Evolutionary conservation across 306 rosid species (phyloP).

Genomic region (Styphnolobium japonicum): DNA sequence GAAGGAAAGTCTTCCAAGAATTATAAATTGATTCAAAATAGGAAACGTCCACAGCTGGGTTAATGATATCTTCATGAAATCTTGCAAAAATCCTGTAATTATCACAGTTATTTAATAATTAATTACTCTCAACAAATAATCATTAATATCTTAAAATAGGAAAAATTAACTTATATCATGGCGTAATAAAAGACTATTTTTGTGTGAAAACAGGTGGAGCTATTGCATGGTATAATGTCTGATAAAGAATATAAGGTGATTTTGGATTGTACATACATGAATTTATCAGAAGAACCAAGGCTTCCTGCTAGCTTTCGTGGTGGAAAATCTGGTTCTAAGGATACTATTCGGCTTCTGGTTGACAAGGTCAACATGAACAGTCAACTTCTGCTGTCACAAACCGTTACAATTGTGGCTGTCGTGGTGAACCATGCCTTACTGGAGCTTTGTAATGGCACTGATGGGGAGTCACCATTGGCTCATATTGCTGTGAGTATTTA

Average conservation of each 20-base stretch:
- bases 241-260: conserved; percentile 93
- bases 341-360: conserved; percentile 71
- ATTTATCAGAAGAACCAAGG: conserved; percentile 73
- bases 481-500: conserved; percentile 79
- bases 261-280: conserved; percentile 80
- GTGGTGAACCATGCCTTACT: conserved; percentile 71
- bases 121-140: too few species aligned
- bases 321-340: conserved; percentile 67
- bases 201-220: conserved; percentile 92
- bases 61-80: too few species aligned
- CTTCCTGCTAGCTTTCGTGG: conserved; percentile 97
- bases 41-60: too few species aligned
- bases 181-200: too few species aligned
- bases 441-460: conserved; percentile 78
- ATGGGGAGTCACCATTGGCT: conserved; percentile 79
- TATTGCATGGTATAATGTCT: conserved; percentile 78
- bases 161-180: too few species aligned
- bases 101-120: too few species aligned
- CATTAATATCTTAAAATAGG: too few species aligned
- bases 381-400: conserved; percentile 72
- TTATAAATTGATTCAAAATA: too few species aligned
- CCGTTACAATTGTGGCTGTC: conserved; percentile 78
- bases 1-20: too few species aligned
- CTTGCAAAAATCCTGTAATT: too few species aligned
- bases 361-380: conserved; percentile 91